Evolutionary conservation across 83 land plant species (phyloP).

Genomic region (Larix sibirica): DNA sequence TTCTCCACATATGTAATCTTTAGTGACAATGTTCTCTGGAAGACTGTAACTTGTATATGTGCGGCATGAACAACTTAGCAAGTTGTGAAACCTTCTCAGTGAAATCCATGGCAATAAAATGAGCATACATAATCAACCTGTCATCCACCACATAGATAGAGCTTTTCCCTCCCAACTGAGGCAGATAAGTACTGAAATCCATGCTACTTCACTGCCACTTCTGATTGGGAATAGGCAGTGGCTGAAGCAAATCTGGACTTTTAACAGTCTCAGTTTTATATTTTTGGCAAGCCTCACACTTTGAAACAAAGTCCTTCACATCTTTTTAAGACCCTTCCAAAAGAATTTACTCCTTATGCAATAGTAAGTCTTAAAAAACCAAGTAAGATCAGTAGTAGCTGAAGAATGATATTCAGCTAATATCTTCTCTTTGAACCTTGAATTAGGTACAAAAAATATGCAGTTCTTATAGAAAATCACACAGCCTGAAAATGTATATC

Average conservation of each 20-base stretch:
- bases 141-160: background rate
- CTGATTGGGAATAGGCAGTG: background rate
- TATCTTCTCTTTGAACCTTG: background rate
- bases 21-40: no score
- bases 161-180: background rate
- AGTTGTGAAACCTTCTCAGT: no score
- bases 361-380: background rate
- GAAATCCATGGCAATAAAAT: no score
- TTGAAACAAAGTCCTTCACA: background rate
- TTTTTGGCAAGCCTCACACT: background rate
- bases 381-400: background rate
- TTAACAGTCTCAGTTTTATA: background rate
- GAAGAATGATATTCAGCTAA: background rate
- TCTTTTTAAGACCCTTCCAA: background rate
- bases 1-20: no score
- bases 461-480: no score
- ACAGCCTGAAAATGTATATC: no score
- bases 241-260: background rate
- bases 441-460: no score
- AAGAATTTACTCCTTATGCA: background rate
- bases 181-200: background rate
- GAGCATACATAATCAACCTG: no score
- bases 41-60: no score
- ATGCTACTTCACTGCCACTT: background rate
- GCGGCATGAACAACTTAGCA: no score